Conservation (phyloP, 1,284 basidiomycete genomes). For the Cryptococcus depauperatus region DNA sequence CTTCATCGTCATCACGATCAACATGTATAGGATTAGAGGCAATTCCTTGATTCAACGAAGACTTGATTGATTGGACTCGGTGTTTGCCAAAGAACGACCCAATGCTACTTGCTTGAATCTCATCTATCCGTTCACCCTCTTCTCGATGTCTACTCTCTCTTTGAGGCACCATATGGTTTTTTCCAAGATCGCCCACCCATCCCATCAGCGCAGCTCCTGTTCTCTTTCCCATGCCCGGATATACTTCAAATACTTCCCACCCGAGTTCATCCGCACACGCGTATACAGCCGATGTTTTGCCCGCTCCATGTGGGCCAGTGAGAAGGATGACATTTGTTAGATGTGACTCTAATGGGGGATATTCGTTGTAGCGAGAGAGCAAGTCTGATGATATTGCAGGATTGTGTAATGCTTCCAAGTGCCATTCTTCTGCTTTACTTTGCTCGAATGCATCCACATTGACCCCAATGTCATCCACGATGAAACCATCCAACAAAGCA, state of each 20-base stretch:
- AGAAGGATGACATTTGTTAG: constrained; percentile 81
- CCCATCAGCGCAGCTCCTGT: constrained; percentile 68
- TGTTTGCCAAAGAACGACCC: constrained; percentile 19
- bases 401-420: constrained; percentile 23
- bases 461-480: constrained; percentile 42
- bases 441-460: constrained; percentile 25
- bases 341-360: constrained; percentile 31
- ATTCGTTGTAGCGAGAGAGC: constrained; percentile 18
- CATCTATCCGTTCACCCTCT: too few species aligned
- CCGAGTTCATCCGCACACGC: constrained; percentile 87
- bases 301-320: constrained; percentile 69
- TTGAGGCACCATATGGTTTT: constrained; percentile 68
- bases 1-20: constrained; percentile 9
- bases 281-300: constrained; percentile 88
- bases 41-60: constrained; percentile 20
- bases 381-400: constrained; percentile 11
- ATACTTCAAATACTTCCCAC: constrained; percentile 95
- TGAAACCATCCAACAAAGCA: constrained; percentile 31
- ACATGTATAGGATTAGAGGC: constrained; percentile 26
- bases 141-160: constrained; percentile 11
- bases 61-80: constrained; percentile 1
- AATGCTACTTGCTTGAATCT: constrained; percentile 5
- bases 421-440: constrained; percentile 17
- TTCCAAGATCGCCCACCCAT: constrained; percentile 85
- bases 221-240: constrained; percentile 85